phyloP scores from a whole-genome alignment of 2,329 filamentous ascomycete genomes.

The Pseudogymnoascus sp. region DNA sequence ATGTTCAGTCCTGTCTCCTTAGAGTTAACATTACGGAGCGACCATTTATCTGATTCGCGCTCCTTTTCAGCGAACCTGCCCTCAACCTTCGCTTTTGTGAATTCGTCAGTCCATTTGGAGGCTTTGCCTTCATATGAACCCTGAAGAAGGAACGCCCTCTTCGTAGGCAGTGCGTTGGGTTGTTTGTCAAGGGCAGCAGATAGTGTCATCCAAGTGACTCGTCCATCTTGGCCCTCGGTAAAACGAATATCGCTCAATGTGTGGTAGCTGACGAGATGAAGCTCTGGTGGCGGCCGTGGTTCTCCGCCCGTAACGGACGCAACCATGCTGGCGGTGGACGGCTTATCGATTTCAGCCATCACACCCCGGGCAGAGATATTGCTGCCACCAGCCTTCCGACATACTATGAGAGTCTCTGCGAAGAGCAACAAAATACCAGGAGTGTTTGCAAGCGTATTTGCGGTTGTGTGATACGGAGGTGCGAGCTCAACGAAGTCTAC shows the following conservation, averaged over 20 bases:
- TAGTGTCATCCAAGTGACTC: constrained; percentile 60
- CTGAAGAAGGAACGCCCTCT: constrained; percentile 62
- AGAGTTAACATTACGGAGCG: constrained; percentile 60
- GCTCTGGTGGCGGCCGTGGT: constrained; percentile 52
- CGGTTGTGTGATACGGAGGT: constrained; percentile 54
- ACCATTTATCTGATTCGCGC: constrained; percentile 73
- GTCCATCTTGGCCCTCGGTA: constrained; percentile 59
- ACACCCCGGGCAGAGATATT: constrained; percentile 66
- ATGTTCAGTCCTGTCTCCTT: constrained; percentile 51
- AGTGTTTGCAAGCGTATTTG: constrained; percentile 28
- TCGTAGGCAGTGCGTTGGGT: constrained; percentile 42
- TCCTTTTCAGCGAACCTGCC: constrained; percentile 76
- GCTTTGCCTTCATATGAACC: constrained; percentile 73
- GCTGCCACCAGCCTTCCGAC: constrained; percentile 59
- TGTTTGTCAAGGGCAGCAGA: constrained; percentile 40
- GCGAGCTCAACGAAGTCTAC: constrained; percentile 71
- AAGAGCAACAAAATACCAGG: constrained; percentile 76
- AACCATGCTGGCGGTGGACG: constrained; percentile 54
- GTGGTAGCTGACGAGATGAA: constrained; percentile 68
- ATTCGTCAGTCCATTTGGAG: constrained; percentile 70
- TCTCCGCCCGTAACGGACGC: constrained; percentile 58
- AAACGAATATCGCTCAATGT: constrained; percentile 62
- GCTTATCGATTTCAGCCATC: constrained; percentile 77
- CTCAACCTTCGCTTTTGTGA: constrained; percentile 79
- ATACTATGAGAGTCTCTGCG: constrained; percentile 67